Conservation (phyloP, 352 stramenopile genomes). For the Phytophthora macrochlamydospora region DNA sequence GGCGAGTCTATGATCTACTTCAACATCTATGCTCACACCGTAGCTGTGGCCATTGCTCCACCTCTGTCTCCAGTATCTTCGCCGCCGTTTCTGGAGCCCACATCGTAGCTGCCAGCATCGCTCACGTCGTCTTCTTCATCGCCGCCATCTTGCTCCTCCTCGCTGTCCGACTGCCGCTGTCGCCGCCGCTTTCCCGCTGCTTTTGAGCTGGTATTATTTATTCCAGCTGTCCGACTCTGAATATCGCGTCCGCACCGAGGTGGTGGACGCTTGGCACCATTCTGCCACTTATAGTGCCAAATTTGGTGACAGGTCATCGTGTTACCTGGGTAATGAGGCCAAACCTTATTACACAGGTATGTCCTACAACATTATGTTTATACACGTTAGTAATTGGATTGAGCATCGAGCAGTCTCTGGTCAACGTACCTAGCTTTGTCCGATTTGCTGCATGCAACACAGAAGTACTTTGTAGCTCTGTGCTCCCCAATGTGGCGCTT, state of each 20-base stretch:
- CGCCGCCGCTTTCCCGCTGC: neutral
- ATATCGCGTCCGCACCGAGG: slow-evolving; percentile 4
- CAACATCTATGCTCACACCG: neutral
- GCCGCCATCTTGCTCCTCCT: neutral
- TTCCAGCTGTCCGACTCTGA: neutral
- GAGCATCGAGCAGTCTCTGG: neutral
- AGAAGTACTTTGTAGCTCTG: slow-evolving; percentile 13
- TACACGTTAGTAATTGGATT: neutral
- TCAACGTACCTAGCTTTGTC: slow-evolving; percentile 10
- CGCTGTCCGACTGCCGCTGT: neutral
- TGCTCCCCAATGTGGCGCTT: slow-evolving; percentile 9
- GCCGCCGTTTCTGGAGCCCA: neutral
- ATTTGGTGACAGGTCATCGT: slow-evolving; percentile 9
- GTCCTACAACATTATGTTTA: neutral
- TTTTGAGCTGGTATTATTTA: neutral
- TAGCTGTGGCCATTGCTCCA: neutral
- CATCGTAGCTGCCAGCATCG: slow-evolving; percentile 5
- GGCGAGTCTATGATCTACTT: neutral
- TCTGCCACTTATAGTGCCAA: slow-evolving; percentile 7
- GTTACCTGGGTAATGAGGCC: slow-evolving; percentile 3
- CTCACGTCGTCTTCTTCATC: slow-evolving; percentile 8
- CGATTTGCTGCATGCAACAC: slow-evolving; percentile 7
- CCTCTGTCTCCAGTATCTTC: slow-evolving; percentile 3
- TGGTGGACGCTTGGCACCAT: slow-evolving; percentile 1
- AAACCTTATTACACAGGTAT: slow-evolving; percentile 9